Evolutionary conservation across 805 yeast genomes (phyloP).

Genomic region (Brettanomyces sp.): DNA sequence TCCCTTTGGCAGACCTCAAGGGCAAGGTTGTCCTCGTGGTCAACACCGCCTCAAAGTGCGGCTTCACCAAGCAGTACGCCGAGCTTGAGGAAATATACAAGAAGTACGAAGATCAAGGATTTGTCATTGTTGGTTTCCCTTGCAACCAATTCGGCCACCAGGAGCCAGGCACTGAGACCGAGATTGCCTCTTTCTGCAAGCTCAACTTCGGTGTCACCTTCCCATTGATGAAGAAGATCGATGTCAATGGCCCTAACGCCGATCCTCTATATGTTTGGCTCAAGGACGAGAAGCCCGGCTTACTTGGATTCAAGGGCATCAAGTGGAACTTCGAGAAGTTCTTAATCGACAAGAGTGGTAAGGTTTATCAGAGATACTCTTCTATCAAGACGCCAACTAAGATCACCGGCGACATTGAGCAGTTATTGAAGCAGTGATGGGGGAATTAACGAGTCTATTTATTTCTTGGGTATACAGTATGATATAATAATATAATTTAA

Average conservation of each 20-base stretch:
- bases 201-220: constrained; percentile 84
- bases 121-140: constrained; percentile 76
- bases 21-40: constrained; percentile 80
- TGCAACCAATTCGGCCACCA: constrained; percentile 83
- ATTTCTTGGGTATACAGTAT: neutral
- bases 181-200: constrained; percentile 64
- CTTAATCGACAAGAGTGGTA: constrained; percentile 43
- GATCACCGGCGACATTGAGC: constrained; percentile 50
- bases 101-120: constrained; percentile 53
- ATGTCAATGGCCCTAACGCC: constrained; percentile 78
- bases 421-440: constrained; percentile 29
- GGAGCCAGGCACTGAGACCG: constrained; percentile 63
- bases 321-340: constrained; percentile 58
- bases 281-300: constrained; percentile 50
- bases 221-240: constrained; percentile 79
- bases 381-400: constrained; percentile 60
- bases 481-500: neutral
- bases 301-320: constrained; percentile 61
- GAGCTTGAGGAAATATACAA: constrained; percentile 63
- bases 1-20: constrained; percentile 49
- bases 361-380: constrained; percentile 43
- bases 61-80: constrained; percentile 66
- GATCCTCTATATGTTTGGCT: constrained; percentile 76
- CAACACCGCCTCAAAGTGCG: constrained; percentile 83
- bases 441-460: neutral